Percentiles rank a stretch among this genome's conserved stretches.
phyloP scores from a whole-genome alignment of 192 early-diverging fungal genomes.

The Bifiguratus adelaidae region DNA sequence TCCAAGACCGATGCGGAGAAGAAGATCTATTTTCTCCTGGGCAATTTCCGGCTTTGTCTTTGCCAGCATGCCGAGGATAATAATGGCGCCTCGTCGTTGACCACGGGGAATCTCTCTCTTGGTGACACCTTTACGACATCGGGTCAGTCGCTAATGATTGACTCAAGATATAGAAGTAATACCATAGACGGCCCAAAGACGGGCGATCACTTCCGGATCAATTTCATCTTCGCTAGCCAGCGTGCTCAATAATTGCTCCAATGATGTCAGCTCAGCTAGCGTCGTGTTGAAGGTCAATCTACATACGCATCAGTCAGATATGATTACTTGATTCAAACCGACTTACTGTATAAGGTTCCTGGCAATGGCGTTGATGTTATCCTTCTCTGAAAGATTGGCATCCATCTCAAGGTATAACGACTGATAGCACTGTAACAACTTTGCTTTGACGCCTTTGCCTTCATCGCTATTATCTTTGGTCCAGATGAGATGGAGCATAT shows the following conservation, averaged over 20 bases:
- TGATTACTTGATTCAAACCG: background rate
- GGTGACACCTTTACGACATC: constrained; percentile 22
- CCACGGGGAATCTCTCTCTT: constrained; percentile 51
- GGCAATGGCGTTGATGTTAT: constrained; percentile 55
- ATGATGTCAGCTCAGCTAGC: constrained; percentile 87
- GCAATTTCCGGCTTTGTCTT: constrained; percentile 78
- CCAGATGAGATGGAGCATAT: constrained; percentile 96
- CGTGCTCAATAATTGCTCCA: constrained; percentile 83
- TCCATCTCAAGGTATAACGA: constrained; percentile 68
- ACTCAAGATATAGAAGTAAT: too few species aligned
- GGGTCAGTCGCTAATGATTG: too few species aligned
- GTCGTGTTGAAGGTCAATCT: constrained; percentile 79
- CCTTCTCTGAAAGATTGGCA: constrained; percentile 29
- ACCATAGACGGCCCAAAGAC: constrained; percentile 76
- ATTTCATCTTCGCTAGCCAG: constrained; percentile 66
- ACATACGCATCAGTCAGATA: constrained; percentile 4
- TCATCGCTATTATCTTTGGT: constrained; percentile 60
- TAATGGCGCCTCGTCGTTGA: constrained; percentile 81
- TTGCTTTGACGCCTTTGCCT: constrained; percentile 56
- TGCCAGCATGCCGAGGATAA: constrained; percentile 89
- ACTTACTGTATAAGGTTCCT: constrained; percentile 55
- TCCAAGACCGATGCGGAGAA: constrained; percentile 80
- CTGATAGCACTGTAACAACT: constrained; percentile 70
- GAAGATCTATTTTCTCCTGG: constrained; percentile 72
- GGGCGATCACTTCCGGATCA: constrained; percentile 51